Percentiles rank a stretch among this genome's conserved stretches.
phyloP scores from a whole-genome alignment of 345 rosid genomes.

The Acer saccharum region DNA sequence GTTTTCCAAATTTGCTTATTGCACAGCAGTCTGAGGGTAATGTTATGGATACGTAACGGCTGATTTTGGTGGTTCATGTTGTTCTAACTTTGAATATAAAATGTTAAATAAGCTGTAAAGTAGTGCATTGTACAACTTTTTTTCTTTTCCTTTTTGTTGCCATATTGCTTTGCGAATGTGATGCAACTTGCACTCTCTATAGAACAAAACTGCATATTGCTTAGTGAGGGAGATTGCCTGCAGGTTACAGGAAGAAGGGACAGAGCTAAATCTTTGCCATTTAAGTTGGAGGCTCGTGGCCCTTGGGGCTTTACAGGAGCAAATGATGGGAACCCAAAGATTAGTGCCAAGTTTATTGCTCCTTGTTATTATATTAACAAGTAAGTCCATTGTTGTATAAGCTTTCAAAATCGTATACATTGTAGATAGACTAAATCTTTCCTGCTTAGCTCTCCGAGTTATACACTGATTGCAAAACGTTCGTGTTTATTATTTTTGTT shows the following conservation, averaged over 20 bases:
- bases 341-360: constrained; percentile 81
- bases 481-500: neutral
- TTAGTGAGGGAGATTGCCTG: constrained; percentile 15
- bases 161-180: neutral
- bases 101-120: neutral
- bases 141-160: neutral
- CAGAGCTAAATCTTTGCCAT: constrained; percentile 89
- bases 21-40: neutral
- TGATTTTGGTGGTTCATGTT: neutral
- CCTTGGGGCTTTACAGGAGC: constrained; percentile 93
- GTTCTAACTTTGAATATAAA: neutral
- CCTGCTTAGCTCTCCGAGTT: neutral
- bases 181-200: neutral
- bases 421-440: neutral
- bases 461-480: too few species aligned
- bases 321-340: constrained; percentile 80
- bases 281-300: constrained; percentile 81
- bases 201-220: neutral
- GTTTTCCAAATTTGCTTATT: neutral
- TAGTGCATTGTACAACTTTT: neutral
- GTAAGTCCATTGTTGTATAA: constrained; percentile 36
- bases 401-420: constrained; percentile 8
- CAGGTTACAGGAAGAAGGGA: constrained; percentile 99
- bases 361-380: constrained; percentile 90
- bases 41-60: neutral